Base-by-base conservation (phyloP, 1,139 yeast genomes). In the Yarrowia galli region DNA sequence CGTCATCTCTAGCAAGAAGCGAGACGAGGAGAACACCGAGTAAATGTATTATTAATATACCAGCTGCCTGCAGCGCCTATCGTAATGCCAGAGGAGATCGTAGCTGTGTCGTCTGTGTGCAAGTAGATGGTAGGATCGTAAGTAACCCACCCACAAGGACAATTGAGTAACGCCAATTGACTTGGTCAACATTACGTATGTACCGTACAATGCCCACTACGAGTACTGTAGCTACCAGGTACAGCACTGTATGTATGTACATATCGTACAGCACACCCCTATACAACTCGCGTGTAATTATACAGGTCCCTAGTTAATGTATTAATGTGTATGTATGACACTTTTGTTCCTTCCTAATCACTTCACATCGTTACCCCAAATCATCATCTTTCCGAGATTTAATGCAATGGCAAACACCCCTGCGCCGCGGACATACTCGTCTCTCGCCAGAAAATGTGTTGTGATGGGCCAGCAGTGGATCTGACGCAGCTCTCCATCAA, bases 401-500 rank as follows among this genome's bases (percentile, higher is more conserved):
- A 58, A 16, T 2, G 64, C 64, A 20, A 58, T 42, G 25, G 64
- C 64, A 43, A 58, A 58, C 32, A 43, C 49, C 9, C 64, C 64
- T 15, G 64, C 49, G 8, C 49, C 40, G 12, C 51, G 35, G 28
- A 58, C 64, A 36, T 45, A 46, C 46, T 61, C 66, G 20, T 61
- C 66, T 15, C 66, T 13, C 2, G 66, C 66, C 13, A 61, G 46
- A 16, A 46, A 61, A 22, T 46, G 46, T 9, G 56, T 61, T 6
- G 66, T 46, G 49, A 61, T 61, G 25, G 66, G 66, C 66, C 66
- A 61, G 28, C 56, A 61, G 38, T 61, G 66, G 16, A 61, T 61
- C 56, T 61, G 66, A 23, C 66, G 66, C 46, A 46, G n/a, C 46
- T 61, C 66, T 4, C 66, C 66, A 8, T 61, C 66, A 35, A 61